Evolutionary conservation across 75 land plant genomes (phyloP).

Genomic region (Pinus tabuliformis): DNA sequence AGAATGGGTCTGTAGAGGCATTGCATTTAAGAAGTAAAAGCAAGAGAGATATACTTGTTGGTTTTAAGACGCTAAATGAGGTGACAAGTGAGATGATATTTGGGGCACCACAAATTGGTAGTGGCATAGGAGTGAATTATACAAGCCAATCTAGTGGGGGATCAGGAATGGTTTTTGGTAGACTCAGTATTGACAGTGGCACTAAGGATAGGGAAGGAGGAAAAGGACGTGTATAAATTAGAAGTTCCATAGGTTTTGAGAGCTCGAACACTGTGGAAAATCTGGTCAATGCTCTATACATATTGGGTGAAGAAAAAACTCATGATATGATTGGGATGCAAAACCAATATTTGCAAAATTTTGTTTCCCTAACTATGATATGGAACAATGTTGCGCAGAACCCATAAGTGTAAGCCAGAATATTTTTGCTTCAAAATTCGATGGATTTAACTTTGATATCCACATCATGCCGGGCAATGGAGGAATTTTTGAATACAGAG

Average conservation of each 20-base stretch:
- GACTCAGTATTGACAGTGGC: neutral
- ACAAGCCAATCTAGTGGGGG: neutral
- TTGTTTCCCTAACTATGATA: neutral
- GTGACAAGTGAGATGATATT: conserved; percentile 6
- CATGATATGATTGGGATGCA: conserved; percentile 7
- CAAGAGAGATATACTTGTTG: neutral
- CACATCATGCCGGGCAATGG: neutral
- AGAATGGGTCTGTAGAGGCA: neutral
- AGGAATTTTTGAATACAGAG: neutral
- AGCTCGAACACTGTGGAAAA: neutral
- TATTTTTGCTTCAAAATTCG: neutral
- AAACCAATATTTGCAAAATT: neutral
- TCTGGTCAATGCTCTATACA: neutral
- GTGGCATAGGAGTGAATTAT: conserved; percentile 7
- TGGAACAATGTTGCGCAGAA: conserved; percentile 3
- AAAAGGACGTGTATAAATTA: neutral
- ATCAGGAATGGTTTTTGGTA: neutral
- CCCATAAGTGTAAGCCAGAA: neutral
- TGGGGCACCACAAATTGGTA: conserved; percentile 1
- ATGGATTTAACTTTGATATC: neutral
- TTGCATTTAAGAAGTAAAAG: neutral
- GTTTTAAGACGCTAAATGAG: neutral
- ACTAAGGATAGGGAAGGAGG: neutral
- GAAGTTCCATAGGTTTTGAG: neutral
- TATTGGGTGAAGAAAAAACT: neutral